Evolutionary conservation across 2,329 filamentous ascomycete species (phyloP).

Genomic region (Cordyceps militaris): DNA sequence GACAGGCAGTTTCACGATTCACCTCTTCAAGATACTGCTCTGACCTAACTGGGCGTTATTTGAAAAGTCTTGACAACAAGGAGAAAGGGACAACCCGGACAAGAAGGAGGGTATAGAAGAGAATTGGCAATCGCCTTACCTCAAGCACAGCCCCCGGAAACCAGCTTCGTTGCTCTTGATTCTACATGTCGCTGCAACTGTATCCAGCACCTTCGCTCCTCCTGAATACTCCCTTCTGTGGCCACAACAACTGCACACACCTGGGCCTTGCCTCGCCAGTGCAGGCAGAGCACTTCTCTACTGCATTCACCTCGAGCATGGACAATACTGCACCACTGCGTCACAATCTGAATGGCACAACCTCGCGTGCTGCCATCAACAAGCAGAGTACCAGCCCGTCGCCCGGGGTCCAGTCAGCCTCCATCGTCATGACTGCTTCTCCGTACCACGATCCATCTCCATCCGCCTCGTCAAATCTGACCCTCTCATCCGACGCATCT

Average conservation of each 20-base stretch:
- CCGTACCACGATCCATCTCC: neutral
- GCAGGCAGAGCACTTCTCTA: neutral
- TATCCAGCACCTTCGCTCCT: neutral
- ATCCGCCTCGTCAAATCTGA: neutral
- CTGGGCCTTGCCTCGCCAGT: neutral
- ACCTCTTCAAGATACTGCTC: neutral
- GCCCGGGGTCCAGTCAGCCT: neutral
- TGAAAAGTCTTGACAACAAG: neutral
- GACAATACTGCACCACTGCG: neutral
- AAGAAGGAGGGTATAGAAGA: neutral
- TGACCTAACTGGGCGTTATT: neutral
- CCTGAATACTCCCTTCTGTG: neutral
- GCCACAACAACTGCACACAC: neutral
- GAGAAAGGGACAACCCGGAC: neutral
- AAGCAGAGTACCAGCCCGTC: neutral
- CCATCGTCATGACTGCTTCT: neutral
- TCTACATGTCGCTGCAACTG: slow-evolving; percentile 8
- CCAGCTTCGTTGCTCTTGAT: neutral
- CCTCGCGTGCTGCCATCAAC: neutral
- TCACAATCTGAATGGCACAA: neutral
- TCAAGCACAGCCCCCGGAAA: neutral
- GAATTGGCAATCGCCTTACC: neutral
- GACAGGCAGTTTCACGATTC: neutral
- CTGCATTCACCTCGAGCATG: neutral
- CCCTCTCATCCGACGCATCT: neutral